A percentile compares a stretch with the other conserved stretches of the same genome.
phyloP scores from a whole-genome alignment of 2,329 filamentous ascomycete species.

The Fusarium newnesense region DNA sequence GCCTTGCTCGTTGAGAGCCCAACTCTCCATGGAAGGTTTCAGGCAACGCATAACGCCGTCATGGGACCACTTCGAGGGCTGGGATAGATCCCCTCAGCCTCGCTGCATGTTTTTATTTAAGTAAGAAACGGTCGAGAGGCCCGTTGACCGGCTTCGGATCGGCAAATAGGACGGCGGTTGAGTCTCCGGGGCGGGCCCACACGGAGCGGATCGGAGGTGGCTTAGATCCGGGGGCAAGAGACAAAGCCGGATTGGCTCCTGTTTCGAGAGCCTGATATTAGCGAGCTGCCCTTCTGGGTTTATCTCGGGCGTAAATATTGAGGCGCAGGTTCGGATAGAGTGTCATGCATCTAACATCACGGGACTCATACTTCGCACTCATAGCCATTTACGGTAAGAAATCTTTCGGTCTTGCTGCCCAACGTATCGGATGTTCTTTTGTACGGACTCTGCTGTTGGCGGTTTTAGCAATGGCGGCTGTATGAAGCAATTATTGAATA shows the following conservation, averaged over 20 bases:
- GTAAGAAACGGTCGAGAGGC: slow-evolving; percentile 3
- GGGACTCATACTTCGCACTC: slow-evolving; percentile 22
- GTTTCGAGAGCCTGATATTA: background rate
- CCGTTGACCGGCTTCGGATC: slow-evolving; percentile 6
- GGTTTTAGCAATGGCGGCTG: background rate
- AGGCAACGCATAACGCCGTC: slow-evolving; percentile 5
- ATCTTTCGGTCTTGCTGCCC: slow-evolving; percentile 7
- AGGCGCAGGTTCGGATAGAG: slow-evolving; percentile 20
- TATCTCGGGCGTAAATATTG: slow-evolving; percentile 31
- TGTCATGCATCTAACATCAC: slow-evolving; percentile 16
- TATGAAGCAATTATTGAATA: background rate
- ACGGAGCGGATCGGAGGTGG: slow-evolving; percentile 37
- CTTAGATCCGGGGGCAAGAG: slow-evolving; percentile 34
- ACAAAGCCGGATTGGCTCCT: background rate
- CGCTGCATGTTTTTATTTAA: slow-evolving; percentile 13
- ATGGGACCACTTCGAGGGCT: background rate
- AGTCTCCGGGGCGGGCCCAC: slow-evolving; percentile 18
- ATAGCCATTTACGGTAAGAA: slow-evolving; percentile 2
- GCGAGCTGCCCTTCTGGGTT: slow-evolving; percentile 31
- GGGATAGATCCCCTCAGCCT: slow-evolving; percentile 10
- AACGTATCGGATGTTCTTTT: background rate
- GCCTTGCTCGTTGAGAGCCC: slow-evolving; percentile 12
- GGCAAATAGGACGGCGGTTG: slow-evolving; percentile 32
- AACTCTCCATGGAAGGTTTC: background rate
- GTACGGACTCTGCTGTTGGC: background rate